Base-by-base conservation (phyloP, 768 basidiomycete genomes). In the Calvatia gigantea region DNA sequence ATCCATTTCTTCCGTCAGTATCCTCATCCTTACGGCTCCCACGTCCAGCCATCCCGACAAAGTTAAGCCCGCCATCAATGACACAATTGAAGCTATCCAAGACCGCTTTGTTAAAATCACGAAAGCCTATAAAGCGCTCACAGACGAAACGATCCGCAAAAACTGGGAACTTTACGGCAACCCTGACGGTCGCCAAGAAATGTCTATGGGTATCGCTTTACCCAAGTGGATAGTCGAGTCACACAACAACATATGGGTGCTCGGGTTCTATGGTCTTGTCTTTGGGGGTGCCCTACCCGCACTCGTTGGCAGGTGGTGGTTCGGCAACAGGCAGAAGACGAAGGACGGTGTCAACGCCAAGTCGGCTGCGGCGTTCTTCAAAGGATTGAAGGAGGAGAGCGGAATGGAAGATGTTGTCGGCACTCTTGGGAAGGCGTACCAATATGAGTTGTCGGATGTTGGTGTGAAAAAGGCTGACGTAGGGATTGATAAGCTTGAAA, bases 251-350 rank as follows among this genome's bases (percentile, higher is more conserved):
- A 80, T 91, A 27, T 94, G 88, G 85, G 92, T 98, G 1, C 79
- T 99, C 42, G 91, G 86, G 19, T 73, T 83, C 11, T 99, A 99
- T 64, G 96, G 87, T 2, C 49, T 96, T 11, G 65, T 95, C n/a
- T 86, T 99, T 49, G 97, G 95, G 43, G 86, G 85, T 46, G 80
- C 86, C 1, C 80, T 99, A 19, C 97, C 97, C 23, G 82, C 80
- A 35, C 75, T 96, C 43, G 96, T 99, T 51, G 89, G 93, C 12
- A 83, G 86, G 31, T 98, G 97, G 97, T 99, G 97, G 97, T 99
- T 98, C 65, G 91, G 93, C 3, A 91, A 85, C 62, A 80, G 90
- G 54, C 78, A 84, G 60, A 86, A 83, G 70, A 99, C 97, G 14
- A 95, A 97, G 69, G 97, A 99, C 60, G 93, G 94, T 38, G 79